These are phyloP conservation scores for Tolypocladium album DNA, from an alignment of 2,329 filamentous ascomycete genomes.

Conservation along the genomic window DNA sequence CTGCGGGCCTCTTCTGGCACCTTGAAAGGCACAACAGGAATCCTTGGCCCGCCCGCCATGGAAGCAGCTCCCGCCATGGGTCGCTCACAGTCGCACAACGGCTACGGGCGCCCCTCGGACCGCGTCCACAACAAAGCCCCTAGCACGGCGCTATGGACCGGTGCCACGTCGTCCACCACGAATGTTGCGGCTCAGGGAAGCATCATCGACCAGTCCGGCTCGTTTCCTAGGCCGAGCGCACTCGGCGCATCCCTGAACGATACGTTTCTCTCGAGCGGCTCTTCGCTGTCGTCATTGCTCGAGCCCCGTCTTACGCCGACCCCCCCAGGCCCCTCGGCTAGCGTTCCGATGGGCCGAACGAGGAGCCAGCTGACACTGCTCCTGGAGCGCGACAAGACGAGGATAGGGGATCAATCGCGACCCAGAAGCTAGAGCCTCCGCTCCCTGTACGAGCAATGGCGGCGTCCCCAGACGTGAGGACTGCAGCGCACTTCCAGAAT, in stretches of 20 bases:
- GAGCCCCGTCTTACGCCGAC: slow-evolving; percentile 37
- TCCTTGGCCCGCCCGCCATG: neutral
- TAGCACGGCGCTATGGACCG: slow-evolving; percentile 19
- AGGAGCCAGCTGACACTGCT: slow-evolving; percentile 50
- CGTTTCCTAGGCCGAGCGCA: slow-evolving; percentile 16
- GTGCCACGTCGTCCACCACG: slow-evolving; percentile 26
- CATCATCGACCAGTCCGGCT: slow-evolving; percentile 29
- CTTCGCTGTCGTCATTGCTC: slow-evolving; percentile 14
- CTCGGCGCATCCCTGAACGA: slow-evolving; percentile 10
- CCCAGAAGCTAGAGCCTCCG: slow-evolving; percentile 12
- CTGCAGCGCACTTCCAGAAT: neutral
- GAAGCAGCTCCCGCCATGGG: slow-evolving; percentile 14
- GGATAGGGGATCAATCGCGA: slow-evolving; percentile 16
- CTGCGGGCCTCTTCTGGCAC: neutral
- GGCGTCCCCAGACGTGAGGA: neutral
- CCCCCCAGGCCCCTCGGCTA: slow-evolving; percentile 31
- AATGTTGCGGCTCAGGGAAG: slow-evolving; percentile 31
- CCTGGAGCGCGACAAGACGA: slow-evolving; percentile 40
- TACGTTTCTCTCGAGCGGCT: slow-evolving; percentile 12
- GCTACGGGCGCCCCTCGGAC: slow-evolving; percentile 11
- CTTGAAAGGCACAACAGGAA: too few relatives aligned
- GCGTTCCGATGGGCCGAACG: slow-evolving; percentile 43
- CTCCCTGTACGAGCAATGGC: neutral
- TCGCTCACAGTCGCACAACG: slow-evolving; percentile 21
- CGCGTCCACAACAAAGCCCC: slow-evolving; percentile 6